Base-by-base conservation (phyloP, 345 rosid species). In the Citrus reticulata region DNA sequence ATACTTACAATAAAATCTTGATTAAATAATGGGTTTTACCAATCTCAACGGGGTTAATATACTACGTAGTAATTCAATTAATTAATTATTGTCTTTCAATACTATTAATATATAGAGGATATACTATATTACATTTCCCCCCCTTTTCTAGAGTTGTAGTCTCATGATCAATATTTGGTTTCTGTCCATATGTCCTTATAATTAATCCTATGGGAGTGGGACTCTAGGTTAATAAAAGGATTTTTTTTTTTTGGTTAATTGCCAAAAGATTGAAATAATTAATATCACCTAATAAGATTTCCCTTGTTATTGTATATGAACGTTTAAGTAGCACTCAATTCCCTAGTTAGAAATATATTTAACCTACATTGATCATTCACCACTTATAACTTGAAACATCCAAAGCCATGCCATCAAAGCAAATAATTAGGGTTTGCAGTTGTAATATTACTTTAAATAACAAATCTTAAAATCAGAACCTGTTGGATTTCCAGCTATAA, bases 401-500 rank as follows among this genome's bases (percentile, higher is more conserved):
- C 27, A 60, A 60, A 75, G 58, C 40, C 17, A 42, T 62, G 42
- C 60, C 35, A 40, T 46, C 60, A 27, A 29, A 42, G n/a, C 39
- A 59, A 49, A 75, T 64, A 63, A 64, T 62, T 75, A 69, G 42
- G 40, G 25, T 29, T 14, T 30, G 54, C 74, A 70, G 57, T 69
- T 69, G 72, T 42, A 66, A 22, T 35, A 17, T 17, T 70, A 35
- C 74, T 49, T 29, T 69, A 69, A 39, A n/a, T 69, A 8, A 27
- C 51, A 70, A 25, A 42, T 46, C 2, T 17, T 49, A 46, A 9
- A 27, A 70, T 51, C 9, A 54, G 20, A 51, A 54, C 25, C 16
- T 14, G 5, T 8, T 75, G 20, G 55, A 64, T 46, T 46, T 65
- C 34, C 24, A 30, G 62, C 49, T 22, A 22, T 64, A 25, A 66